Evolutionary conservation across 108 stramenopile genomes (phyloP), one percentile per base, ranked within the genome.

Genomic region (Discostella stelligeroides): DNA sequence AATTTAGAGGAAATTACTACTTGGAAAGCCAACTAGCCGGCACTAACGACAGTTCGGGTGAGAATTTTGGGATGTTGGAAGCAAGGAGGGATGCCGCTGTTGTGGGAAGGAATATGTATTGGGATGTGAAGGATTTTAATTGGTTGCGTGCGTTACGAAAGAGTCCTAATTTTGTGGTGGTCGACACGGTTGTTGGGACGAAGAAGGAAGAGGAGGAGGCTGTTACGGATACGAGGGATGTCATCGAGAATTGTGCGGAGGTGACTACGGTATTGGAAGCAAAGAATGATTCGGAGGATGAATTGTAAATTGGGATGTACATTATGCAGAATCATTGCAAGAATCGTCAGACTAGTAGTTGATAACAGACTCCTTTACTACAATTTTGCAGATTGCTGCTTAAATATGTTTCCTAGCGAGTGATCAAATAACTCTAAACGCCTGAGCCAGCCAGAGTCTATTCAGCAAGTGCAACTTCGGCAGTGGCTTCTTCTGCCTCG

Each of bases 51-150:
- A 18, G 49, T 23, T 5, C 4, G 39, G 28, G 54, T 43, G 68
- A 29, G 38, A 18, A 24, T 14, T 46, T 14, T 6, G 56, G 48
- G 61, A 29, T 4, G 24, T 21, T 4, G 29, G 34, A 29, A 13
- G 70, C 60, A 37, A 10, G 30, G 3, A 24, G 25, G 34, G 8
- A 27, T 27, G 68, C 17, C 20, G 28, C 12, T 12, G 38, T 12
- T n/a, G 30, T 45, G 29, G 76, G 70, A 0, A 65, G 54, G 63
- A 80, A 80, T 43, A 71, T 80, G 73, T 80, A 71, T 57, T 75
- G 79, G 74, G 79, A 80, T 60, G 79, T 80, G 13, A 80, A 80
- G 69, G 79, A 80, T 50, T 80, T 80, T 25, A 71, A 75, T 47
- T 80, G 79, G 79, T 50, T 80, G 28, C 58, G 74, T 29, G 48